Base-by-base conservation (phyloP, 1,139 yeast genomes). In the Debaryomycetaceae sp. region DNA sequence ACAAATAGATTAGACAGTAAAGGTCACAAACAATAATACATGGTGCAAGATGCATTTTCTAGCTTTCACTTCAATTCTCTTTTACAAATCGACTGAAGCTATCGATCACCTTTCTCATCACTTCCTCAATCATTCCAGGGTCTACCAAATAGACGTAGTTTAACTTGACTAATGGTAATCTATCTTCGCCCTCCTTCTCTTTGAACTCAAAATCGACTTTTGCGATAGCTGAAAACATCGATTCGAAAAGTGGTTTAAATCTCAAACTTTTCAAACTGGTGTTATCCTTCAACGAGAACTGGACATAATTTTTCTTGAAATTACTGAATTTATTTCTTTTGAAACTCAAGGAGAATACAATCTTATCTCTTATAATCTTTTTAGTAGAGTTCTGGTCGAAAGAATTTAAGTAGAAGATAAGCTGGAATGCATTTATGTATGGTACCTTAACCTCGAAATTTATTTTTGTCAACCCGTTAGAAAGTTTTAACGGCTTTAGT, bases 71-170 rank as follows among this genome's bases (percentile, higher is more conserved):
- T 15, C 17, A 17, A 6, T 16, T 11, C 14, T 30, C 31, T 14
- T 34, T 42, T 11, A 34, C 17, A 34, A 35, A 41, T 13, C 30
- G 39, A 17, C 36, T 16, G 34, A 61, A 59, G 40, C 64, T 53
- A 36, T 58, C 53, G 2, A 61, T 55, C 11, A 62, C 54, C 39
- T 53, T 53, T n/a, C 41, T 37, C 52, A 62, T 51, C 33, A 62
- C 41, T 22, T 52, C 48, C 32, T 55, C 53, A 28, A 59, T 42
- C 28, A 53, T 41, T 5, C 44, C 34, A 7, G 51, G 31, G 33
- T 55, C 55, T n/a, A 69, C 56, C 42, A 71, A 59, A 39, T 68
- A 67, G 44, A 71, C 78, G 42, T 68, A 68, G 46, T 70, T 70
- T 46, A 72, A 61, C 32, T 42, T 28, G 18, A 22, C 14, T 6